Base-by-base conservation (phyloP, 495 filamentous ascomycete species). In the Aspergillus diversus region DNA sequence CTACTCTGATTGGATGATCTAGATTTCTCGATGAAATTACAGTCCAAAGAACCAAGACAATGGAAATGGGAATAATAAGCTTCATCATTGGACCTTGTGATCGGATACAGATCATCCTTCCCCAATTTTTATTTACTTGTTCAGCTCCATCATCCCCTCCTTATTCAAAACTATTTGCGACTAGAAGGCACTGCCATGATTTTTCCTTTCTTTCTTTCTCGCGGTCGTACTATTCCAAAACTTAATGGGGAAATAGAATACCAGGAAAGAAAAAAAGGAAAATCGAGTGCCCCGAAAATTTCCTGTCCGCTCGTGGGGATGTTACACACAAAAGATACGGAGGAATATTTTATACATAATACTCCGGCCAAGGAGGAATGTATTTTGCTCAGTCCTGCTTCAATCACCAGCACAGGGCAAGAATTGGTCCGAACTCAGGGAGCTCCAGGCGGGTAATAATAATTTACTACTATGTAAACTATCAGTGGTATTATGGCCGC, bases 21-120 rank as follows among this genome's bases (percentile, higher is more conserved):
- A 51, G 51, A 17, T 43, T 42, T 54, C 37, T 16, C 50, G 17
- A 21, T n/a, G 9, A 43, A 37, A 39, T 15, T 39, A 21, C 27
- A 7, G 42, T 27, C 42, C 32, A 11, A 12, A 0, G 49, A 51
- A 55, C 53, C 60, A 59, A 48, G 55, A 13, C 54, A 50, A 33
- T 48, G 59, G 60, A 52, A 63, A 58, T 35, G 34, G 55, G 64
- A 57, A 17, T 21, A 59, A 33, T 65, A 65, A 65, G 63, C 63
- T 65, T 65, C 46, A 33, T 39, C 49, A 54, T 32, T 47, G 59
- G 59, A 42, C 42, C 31, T 52, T 54, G 48, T 61, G 51, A 46
- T 43, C 39, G 50, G 35, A 61, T 48, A 54, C 15, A n/a, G 51
- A 54, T 54, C 51, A 54, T 54, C 51, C 11, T 34, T 9, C 27